Evolutionary conservation across 192 early-diverging fungal species (phyloP).

Genomic region (Coemansia sp.): DNA sequence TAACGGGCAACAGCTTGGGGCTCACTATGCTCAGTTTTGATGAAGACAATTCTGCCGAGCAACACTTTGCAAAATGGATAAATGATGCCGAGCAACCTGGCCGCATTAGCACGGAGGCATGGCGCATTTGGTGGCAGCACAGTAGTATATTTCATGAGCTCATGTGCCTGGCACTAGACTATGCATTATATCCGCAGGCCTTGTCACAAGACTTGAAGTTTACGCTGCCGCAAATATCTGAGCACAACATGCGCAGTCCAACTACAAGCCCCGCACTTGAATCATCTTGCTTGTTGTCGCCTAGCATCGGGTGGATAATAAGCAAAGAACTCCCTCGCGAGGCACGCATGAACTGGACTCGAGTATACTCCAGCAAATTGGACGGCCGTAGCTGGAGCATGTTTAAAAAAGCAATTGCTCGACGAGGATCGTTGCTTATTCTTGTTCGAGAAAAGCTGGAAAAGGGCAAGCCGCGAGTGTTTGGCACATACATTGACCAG

Average conservation of each 20-base stretch:
- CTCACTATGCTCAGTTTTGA: constrained; percentile 8
- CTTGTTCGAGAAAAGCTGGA: constrained; percentile 28
- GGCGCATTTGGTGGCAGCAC: constrained; percentile 30
- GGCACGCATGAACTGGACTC: constrained; percentile 25
- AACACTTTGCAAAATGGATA: constrained; percentile 10
- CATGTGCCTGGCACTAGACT: constrained; percentile 22
- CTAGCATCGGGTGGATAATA: constrained; percentile 21
- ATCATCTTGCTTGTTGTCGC: constrained; percentile 14
- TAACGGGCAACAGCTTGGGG: constrained; percentile 14
- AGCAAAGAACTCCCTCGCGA: constrained; percentile 23
- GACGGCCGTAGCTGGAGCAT: constrained; percentile 52
- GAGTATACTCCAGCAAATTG: constrained; percentile 32
- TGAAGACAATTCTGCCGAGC: background rate
- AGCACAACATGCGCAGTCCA: constrained; percentile 15
- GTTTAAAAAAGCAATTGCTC: constrained; percentile 31
- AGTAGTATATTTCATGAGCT: constrained; percentile 26
- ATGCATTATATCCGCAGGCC: constrained; percentile 12
- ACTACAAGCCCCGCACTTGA: background rate
- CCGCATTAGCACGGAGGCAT: constrained; percentile 7
- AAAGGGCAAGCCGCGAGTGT: constrained; percentile 57
- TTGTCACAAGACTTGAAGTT: background rate
- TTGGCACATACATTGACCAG: constrained; percentile 67
- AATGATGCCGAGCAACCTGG: constrained; percentile 11
- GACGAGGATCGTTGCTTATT: constrained; percentile 34
- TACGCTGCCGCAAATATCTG: background rate